These are phyloP conservation scores for Microcos paniculata DNA, from an alignment of 345 rosid genomes.

Conservation along the genomic window DNA sequence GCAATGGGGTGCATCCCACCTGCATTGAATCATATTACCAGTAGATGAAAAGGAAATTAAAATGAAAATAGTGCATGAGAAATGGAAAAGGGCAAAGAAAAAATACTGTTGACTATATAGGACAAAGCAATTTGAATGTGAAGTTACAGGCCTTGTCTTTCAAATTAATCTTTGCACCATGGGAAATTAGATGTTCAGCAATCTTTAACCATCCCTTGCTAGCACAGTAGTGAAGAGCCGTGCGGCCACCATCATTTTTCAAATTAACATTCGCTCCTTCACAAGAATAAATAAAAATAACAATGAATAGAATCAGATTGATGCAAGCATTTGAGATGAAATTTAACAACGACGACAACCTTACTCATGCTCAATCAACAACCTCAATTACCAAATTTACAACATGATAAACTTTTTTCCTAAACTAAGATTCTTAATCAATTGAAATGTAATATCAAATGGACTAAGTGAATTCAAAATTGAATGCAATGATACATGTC, in stretches of 20 bases:
- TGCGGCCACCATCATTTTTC: slow-evolving; percentile 75
- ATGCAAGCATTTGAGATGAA: no score
- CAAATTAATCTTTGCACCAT: slow-evolving; percentile 59
- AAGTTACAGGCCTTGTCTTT: slow-evolving; percentile 70
- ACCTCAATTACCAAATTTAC: not conserved
- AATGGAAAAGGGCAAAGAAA: not conserved
- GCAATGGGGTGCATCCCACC: slow-evolving; percentile 93
- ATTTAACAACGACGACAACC: not conserved
- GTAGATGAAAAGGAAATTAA: not conserved
- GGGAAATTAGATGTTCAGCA: slow-evolving; percentile 63
- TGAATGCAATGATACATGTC: no score
- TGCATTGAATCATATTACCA: slow-evolving; percentile 22
- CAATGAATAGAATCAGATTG: not conserved
- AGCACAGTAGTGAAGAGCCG: slow-evolving; percentile 95
- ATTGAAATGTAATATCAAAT: no score
- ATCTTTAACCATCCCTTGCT: slow-evolving; percentile 82
- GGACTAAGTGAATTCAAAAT: not conserved
- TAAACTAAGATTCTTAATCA: not conserved
- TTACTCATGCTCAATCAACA: not conserved
- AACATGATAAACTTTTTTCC: not conserved
- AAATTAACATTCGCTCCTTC: slow-evolving; percentile 77
- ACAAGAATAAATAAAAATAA: not conserved
- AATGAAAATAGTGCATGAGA: not conserved
- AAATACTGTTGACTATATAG: slow-evolving; percentile 16
- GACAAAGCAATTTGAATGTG: not conserved